Evolutionary conservation across 1,284 basidiomycete genomes (phyloP).

Genomic region (Sporisorium iseilematis-ciliati): DNA sequence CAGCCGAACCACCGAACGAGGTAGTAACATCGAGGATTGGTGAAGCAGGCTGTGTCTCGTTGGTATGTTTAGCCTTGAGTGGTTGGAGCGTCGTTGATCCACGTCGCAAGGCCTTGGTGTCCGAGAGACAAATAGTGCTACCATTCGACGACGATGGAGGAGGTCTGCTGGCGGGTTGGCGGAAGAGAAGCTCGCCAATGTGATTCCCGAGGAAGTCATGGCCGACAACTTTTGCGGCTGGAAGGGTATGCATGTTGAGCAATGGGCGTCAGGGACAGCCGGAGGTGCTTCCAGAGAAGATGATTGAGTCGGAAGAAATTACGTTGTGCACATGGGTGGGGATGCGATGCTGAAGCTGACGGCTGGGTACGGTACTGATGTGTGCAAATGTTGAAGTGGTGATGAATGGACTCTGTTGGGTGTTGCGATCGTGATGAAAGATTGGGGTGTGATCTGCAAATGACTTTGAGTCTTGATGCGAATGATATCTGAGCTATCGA

Average conservation of each 20-base stretch:
- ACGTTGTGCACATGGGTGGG: constrained; percentile 28
- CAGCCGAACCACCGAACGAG: constrained; percentile 3
- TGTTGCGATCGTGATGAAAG: no score
- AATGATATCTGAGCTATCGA: no score
- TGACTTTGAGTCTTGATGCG: no score
- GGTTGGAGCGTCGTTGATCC: constrained; percentile 6
- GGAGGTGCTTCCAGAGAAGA: constrained; percentile 11
- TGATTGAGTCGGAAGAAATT: constrained; percentile 3
- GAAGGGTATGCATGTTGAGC: constrained; percentile 38
- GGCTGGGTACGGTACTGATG: neutral
- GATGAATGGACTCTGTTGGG: no score
- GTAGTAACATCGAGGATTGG: constrained; percentile 16
- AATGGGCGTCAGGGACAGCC: neutral
- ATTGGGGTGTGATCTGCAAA: no score
- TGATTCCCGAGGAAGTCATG: constrained; percentile 53
- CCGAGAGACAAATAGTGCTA: constrained; percentile 15
- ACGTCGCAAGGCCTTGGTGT: constrained; percentile 6
- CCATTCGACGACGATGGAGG: constrained; percentile 26
- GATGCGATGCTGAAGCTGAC: neutral
- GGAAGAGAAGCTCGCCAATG: constrained; percentile 50
- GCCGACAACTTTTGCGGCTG: constrained; percentile 30
- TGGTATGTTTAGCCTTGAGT: neutral
- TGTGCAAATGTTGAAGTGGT: no score
- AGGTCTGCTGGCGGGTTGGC: constrained; percentile 29
- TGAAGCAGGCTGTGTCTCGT: neutral